Evolutionary conservation across 192 early-diverging fungal genomes (phyloP), one percentile per base, ranked within the genome.

Genomic region (Umbelopsis sp.): DNA sequence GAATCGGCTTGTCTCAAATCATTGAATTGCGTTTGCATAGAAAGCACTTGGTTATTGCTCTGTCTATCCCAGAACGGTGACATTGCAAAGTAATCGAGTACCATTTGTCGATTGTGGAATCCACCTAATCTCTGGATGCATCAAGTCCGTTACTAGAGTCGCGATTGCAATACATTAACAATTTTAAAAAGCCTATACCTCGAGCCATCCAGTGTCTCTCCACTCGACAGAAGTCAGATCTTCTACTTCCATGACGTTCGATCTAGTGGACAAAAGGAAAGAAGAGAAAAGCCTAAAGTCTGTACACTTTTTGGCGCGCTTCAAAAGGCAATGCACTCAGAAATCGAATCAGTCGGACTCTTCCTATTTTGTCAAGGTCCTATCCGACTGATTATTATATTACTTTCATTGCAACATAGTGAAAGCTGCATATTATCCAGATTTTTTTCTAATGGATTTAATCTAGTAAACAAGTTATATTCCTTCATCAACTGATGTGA

Each of bases 11-110:
- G 85, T 71, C 84, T 77, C 26, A 94, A 72, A 41, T 90, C 91
- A 68, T 92, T 94, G 79, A 87, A 92, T 75, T 91, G 90, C 34
- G 91, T 94, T 69, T 94, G 92, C 92, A 94, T 94, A 68, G 84
- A 80, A 4, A 94, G 74, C n/a, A 88, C 82, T 2, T 88, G 88
- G 71, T 94, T 94, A 74, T 92, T 94, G 81, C 91, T 89, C 25
- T 88, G 82, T 16, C 87, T 76, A 71, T 94, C 92, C 91, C 92
- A 94, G 79, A 94, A 94, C 4, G 92, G 91, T 21, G 92, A 94
- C 72, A 84, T 80, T 25, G 88, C 88, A 82, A 94, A 94, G 72
- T 94, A 94, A 77, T 92, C 90, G 0, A 94, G 78, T 0, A 94
- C 91, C 71, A 91, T 91, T 56, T 91, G 87, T 22, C 87, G 85